Evolutionary conservation across 2,329 filamentous ascomycete genomes (phyloP), one percentile per base, ranked within the genome.

Genomic region (Ophiostoma himal-ulmi): DNA sequence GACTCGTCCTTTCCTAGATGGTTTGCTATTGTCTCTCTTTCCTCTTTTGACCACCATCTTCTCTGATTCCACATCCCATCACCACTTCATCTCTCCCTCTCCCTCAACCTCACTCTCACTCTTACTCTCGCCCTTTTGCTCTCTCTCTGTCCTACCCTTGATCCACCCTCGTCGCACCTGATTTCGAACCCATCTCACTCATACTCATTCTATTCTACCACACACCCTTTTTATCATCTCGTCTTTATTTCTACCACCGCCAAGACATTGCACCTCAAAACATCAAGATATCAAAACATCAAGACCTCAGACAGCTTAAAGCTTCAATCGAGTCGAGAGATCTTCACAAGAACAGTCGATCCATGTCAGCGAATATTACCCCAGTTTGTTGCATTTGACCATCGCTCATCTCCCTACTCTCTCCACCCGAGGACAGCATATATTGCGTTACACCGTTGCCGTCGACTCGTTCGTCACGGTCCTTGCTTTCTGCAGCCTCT

Each of bases 401-500:
- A 54, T 54, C 54, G 26, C 17, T 65, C 34, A 6, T 44, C 39
- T 20, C 60, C 34, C 66, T 7, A 13, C 14, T 39, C 20, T n/a
- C 34, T 22, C 36, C 30, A 14, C 60, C 54, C 41, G 39, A 65
- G 70, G 22, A 52, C 60, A 62, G 67, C 62, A 69, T 69, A 69
- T 52, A 71, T 62, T 67, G 67, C 34, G 68, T 69, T 60, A 64
- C 70, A 69, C 62, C 34, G 60, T 10, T 39, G 62, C 34, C 34
- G 62, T 39, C 22, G 62, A 13, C 36, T 8, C 34, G 30, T 65
- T 39, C 62, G 17, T 64, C 34, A 3, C 10, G 34, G 13, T 8
- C 62, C 36, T 39, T 37, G 14, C 30, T 65, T 17, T 64, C 34
- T 64, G 34, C 34, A 37, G 34, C 6, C 34, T 36, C 60, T 36